Base-by-base conservation (phyloP, 148 eudicot species). In the Vaccinium macrocarpon region DNA sequence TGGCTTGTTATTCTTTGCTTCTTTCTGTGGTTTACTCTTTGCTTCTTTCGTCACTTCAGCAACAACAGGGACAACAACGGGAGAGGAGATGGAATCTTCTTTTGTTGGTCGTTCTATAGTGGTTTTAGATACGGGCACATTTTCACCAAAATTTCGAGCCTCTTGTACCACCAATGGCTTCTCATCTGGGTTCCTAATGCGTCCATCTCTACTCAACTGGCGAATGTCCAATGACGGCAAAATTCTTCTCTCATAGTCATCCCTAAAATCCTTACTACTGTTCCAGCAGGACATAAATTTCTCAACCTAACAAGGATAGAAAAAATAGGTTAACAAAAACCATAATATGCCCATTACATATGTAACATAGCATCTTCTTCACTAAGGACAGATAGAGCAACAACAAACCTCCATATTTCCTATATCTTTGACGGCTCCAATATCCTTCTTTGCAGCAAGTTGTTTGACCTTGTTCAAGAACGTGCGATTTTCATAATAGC, bases 151-250 rank as follows among this genome's bases (percentile, higher is more conserved):
- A 82, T 80, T 77, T 15, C 90, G 81, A 55, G 88, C 16, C 82
- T 92, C 94, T 2, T 50, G 85, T 64, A 27, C 56, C 70, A 92
- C 83, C 59, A 96, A 86, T 14, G 95, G 99, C 90, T 96, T 94
- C 89, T 96, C 99, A 79, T 87, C 91, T 0, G 90, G 91, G 85
- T 93, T 95, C 88, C 97, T 95, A 83, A 89, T 89, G 64, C 98
- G 88, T n/a, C 95, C 97, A 85, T 94, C 99, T 87, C 88, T 90
- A 81, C 95, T 91, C 88, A 95, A 64, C 88, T 92, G 95, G 6
- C 96, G 88, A 55, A 75, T 84, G 87, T 96, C 99, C 70, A 96
- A 87, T 38, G 98, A 94, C 14, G 51, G 56, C 89, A 93, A 87
- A 76, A 93, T 88, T 88, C 96, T 91, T 85, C 82, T 91, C 90